Percentiles rank a stretch among this genome's conserved stretches.
These are phyloP conservation scores for Camellia lanceoleosa DNA, from an alignment of 148 eudicot species.

Conservation along the genomic window DNA sequence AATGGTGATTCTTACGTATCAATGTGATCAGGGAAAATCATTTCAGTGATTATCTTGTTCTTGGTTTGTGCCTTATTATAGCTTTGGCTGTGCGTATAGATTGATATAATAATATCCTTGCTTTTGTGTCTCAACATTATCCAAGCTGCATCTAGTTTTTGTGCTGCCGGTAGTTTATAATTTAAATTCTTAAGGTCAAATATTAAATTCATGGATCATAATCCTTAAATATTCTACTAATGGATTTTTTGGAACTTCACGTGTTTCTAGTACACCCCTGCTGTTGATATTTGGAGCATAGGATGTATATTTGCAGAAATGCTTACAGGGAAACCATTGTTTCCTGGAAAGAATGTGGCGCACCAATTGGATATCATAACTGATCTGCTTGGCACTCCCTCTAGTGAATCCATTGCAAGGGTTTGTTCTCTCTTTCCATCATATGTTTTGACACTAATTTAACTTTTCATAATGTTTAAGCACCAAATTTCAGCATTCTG, in stretches of 20 bases:
- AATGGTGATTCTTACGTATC: background rate
- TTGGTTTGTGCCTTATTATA: background rate
- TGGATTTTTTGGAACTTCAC: constrained; percentile 9
- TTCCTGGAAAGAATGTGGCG: constrained; percentile 89
- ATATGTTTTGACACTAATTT: background rate
- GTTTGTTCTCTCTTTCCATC: constrained; percentile 36
- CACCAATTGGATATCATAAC: constrained; percentile 93
- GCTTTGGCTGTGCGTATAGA: background rate
- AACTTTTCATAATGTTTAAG: background rate
- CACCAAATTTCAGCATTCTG: background rate
- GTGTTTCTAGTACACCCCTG: constrained; percentile 79
- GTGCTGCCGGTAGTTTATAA: background rate
- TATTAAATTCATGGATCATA: background rate
- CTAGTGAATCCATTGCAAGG: constrained; percentile 68
- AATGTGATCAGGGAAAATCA: background rate
- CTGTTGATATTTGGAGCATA: constrained; percentile 94
- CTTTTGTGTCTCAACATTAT: background rate
- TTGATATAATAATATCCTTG: background rate
- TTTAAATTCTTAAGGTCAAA: background rate
- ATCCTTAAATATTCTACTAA: background rate
- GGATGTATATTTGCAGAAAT: constrained; percentile 99
- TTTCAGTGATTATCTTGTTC: background rate
- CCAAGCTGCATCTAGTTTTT: background rate
- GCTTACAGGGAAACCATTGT: constrained; percentile 78
- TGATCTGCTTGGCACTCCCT: constrained; percentile 85